Evolutionary conservation across 345 rosid species (phyloP), one percentile per base, ranked within the genome.

Genomic region (Populus pruinosa): DNA sequence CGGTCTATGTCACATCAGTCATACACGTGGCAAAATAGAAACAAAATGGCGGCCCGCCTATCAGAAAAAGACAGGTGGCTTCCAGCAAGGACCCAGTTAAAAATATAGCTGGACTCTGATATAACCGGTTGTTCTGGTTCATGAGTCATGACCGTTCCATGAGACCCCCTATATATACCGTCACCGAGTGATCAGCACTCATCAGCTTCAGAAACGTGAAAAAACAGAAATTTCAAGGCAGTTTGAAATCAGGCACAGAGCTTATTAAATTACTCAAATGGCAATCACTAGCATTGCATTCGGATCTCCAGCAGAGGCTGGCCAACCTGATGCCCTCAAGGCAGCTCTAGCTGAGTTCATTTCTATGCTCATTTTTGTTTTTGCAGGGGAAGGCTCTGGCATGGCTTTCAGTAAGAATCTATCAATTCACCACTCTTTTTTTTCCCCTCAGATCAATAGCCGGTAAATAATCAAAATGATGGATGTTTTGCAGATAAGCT

Each of bases 241-340:
- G 1, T 50, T 27, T 2, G 5, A 75, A n/a, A 29, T 27, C 25
- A 59, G 69, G 71, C 67, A 69, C 67, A 8, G 76, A 76, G 68
- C 20, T 17, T 70, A 77, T 11, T 9, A 14, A 69, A 44, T 8
- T 49, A 55, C 18, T 36, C 5, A 76, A 82, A 89, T 89, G 95
- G 83, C 91, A 43, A 78, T 89, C 71, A 72, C 82, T 27, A 74
- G 82, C 47, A 82, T 89, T 56, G 86, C 91, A 9, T 5, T 89
- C 7, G 91, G 93, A 47, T 78, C 89, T 33, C 78, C 85, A 4
- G 81, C 87, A 56, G 88, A 82, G 89, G 78, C 65, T 29, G 69
- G 76, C 59, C 65, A 77, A 66, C 35, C 56, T 10, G 85, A 82
- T 56, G 77, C 85, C 25, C 74, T 82, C 31, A 82, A 75, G 29